Evolutionary conservation across 106 monocot species (phyloP).

Genomic region (Dendrobium catenatum): DNA sequence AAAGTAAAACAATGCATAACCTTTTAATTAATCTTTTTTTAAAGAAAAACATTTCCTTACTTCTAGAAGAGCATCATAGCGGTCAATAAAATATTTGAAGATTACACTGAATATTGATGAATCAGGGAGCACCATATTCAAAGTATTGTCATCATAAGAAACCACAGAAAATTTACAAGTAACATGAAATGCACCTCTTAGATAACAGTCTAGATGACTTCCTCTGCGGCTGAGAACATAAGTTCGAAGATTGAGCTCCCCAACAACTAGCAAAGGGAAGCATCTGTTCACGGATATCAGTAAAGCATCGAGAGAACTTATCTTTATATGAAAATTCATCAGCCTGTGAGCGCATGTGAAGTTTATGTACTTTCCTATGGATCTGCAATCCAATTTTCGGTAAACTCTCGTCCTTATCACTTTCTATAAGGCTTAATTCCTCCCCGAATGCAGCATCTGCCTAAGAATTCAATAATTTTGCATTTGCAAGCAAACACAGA

Average conservation of each 20-base stretch:
- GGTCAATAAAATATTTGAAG: background rate
- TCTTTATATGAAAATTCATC: background rate
- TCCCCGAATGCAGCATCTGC: background rate
- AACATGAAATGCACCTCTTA: constrained; percentile 1
- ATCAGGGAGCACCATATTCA: background rate
- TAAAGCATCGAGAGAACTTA: constrained; percentile 2
- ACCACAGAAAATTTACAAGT: background rate
- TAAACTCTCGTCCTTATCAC: constrained; percentile 4
- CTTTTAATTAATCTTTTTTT: background rate
- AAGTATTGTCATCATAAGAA: background rate
- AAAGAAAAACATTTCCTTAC: background rate
- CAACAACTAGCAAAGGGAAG: constrained; percentile 5
- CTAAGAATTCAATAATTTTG: constrained; percentile 6
- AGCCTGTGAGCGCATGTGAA: background rate
- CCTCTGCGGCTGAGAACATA: background rate
- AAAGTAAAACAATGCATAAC: background rate
- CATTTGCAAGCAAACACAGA: background rate
- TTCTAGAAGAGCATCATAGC: background rate
- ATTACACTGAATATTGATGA: background rate
- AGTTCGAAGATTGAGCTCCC: background rate
- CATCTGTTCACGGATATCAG: background rate
- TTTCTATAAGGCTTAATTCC: constrained; percentile 3
- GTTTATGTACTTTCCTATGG: background rate
- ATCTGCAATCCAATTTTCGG: background rate
- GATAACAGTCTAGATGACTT: constrained; percentile 3